Conservation (phyloP, 2,329 filamentous ascomycete species). For the Sporothrix mexicana region DNA sequence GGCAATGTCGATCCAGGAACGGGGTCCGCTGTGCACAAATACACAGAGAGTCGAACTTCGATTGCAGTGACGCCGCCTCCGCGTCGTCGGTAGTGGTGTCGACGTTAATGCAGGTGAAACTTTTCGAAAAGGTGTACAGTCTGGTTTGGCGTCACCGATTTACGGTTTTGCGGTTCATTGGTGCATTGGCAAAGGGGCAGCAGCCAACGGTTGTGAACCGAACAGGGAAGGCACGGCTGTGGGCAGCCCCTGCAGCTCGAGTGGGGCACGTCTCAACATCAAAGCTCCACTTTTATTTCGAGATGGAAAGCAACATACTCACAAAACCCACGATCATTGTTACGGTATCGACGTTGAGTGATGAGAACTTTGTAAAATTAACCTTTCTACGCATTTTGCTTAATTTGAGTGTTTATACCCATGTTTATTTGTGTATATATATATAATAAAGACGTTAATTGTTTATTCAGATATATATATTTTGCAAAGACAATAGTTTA, state of each 20-base stretch:
- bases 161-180: background rate
- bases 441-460: too few species aligned
- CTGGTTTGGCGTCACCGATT: constrained; percentile 10
- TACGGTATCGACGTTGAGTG: too few species aligned
- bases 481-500: too few species aligned
- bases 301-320: too few species aligned
- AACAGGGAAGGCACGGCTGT: constrained; percentile 24
- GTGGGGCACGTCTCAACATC: background rate
- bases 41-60: too few species aligned
- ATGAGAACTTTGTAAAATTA: too few species aligned
- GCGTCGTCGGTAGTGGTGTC: too few species aligned
- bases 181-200: constrained; percentile 13
- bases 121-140: background rate
- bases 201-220: constrained; percentile 2
- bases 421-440: too few species aligned
- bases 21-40: background rate
- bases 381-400: too few species aligned
- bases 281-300: background rate
- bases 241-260: constrained; percentile 23
- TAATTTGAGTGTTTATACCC: too few species aligned
- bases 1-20: background rate
- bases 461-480: too few species aligned
- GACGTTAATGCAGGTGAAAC: background rate
- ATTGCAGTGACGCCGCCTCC: too few species aligned
- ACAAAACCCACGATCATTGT: background rate